Conservation (phyloP, 73 alveolate species). For the Tetrahymena elliotti region DNA sequence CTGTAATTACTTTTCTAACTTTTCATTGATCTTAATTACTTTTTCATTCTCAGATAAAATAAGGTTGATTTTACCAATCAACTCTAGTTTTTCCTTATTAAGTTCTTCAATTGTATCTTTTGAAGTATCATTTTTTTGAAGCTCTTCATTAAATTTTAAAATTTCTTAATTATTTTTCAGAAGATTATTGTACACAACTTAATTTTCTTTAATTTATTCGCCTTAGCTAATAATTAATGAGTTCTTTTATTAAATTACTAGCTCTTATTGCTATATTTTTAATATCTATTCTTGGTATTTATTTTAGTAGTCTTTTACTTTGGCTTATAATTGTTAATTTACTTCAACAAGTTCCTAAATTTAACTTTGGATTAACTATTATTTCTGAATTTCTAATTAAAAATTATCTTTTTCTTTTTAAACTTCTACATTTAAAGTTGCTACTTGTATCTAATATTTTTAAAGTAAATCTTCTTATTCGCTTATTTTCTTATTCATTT, state of each 20-base stretch:
- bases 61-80: background rate
- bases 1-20: background rate
- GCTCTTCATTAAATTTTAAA: background rate
- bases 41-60: background rate
- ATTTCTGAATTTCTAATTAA: background rate
- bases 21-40: background rate
- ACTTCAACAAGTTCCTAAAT: background rate
- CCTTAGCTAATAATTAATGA: background rate
- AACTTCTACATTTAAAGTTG: background rate
- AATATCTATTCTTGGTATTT: background rate
- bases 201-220: background rate
- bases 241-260: background rate
- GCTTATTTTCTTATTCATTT: background rate
- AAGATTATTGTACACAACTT: background rate
- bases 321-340: background rate
- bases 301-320: background rate
- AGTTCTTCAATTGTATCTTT: background rate
- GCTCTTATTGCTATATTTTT: background rate
- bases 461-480: background rate
- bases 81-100: background rate
- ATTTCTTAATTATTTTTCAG: background rate
- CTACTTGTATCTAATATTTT: background rate
- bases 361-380: background rate
- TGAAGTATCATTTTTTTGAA: background rate
- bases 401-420: background rate